Conservation (phyloP, 306 rosid species). For the Dryas alaskensis region DNA sequence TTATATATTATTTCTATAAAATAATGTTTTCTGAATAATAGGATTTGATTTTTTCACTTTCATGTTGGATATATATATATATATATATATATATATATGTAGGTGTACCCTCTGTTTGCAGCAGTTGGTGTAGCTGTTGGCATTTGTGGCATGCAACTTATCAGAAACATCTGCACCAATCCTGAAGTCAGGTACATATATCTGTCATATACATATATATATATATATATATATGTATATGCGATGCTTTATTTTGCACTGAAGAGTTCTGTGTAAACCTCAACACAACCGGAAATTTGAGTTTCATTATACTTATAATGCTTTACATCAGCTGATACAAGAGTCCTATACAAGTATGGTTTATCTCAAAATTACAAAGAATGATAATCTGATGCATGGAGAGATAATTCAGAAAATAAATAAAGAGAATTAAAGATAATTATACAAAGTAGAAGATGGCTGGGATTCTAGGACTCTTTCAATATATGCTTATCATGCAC, state of each 20-base stretch:
- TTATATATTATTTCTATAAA: neutral
- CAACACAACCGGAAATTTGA: too few relatives aligned
- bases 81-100: neutral
- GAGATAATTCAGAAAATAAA: too few relatives aligned
- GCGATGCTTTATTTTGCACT: neutral
- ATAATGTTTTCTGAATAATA: neutral
- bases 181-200: constrained; percentile 82
- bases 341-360: too few relatives aligned
- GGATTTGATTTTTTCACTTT: neutral
- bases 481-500: too few relatives aligned
- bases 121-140: constrained; percentile 78
- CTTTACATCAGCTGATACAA: too few relatives aligned
- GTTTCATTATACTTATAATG: too few relatives aligned
- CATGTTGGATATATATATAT: neutral
- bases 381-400: too few relatives aligned
- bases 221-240: neutral
- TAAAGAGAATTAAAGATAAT: too few relatives aligned
- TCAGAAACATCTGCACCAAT: constrained; percentile 68
- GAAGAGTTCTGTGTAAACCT: too few relatives aligned
- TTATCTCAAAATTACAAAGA: too few relatives aligned
- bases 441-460: too few relatives aligned
- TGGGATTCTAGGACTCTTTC: too few relatives aligned
- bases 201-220: neutral
- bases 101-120: constrained; percentile 90
- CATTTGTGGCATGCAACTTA: constrained; percentile 77